These are phyloP conservation scores for Francoa sonchifolia DNA, from an alignment of 441 rosid genomes.

Conservation along the genomic window DNA sequence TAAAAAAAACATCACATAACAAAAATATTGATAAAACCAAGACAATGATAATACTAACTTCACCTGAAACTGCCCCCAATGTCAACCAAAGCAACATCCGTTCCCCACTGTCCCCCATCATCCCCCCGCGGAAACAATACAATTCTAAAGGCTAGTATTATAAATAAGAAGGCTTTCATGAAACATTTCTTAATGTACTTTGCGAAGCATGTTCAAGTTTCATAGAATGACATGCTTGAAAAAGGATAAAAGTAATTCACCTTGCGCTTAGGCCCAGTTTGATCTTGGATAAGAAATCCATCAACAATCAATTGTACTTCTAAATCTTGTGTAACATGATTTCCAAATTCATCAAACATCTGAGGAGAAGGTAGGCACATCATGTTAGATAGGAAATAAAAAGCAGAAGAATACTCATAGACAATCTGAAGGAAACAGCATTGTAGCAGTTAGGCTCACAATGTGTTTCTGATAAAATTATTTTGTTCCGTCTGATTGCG, in stretches of 20 bases:
- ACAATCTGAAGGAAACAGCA: not conserved
- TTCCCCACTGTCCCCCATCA: too few species aligned
- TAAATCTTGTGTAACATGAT: constrained; percentile 35
- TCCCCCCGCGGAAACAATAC: too few species aligned
- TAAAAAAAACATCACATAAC: too few species aligned
- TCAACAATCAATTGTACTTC: constrained; percentile 24
- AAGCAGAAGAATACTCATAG: too few species aligned
- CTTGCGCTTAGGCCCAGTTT: constrained; percentile 25
- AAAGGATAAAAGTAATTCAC: constrained; percentile 19
- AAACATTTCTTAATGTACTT: not conserved
- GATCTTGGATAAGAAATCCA: constrained; percentile 36
- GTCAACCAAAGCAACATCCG: too few species aligned
- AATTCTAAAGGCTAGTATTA: too few species aligned
- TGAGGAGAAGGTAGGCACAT: constrained; percentile 12
- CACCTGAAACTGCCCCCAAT: too few species aligned
- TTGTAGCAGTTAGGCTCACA: too few species aligned
- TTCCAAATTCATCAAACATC: constrained; percentile 52
- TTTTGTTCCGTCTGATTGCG: too few species aligned
- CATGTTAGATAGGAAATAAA: constrained; percentile 7
- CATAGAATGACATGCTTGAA: not conserved
- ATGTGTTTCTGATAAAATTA: too few species aligned
- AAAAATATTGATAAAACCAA: too few species aligned
- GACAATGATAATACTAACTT: too few species aligned
- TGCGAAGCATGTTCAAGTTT: not conserved
- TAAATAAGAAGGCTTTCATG: not conserved